Percentiles rank a stretch among this genome's conserved stretches.
phyloP scores from a whole-genome alignment of 345 rosid genomes.

The Erysimum cheiranthoides region DNA sequence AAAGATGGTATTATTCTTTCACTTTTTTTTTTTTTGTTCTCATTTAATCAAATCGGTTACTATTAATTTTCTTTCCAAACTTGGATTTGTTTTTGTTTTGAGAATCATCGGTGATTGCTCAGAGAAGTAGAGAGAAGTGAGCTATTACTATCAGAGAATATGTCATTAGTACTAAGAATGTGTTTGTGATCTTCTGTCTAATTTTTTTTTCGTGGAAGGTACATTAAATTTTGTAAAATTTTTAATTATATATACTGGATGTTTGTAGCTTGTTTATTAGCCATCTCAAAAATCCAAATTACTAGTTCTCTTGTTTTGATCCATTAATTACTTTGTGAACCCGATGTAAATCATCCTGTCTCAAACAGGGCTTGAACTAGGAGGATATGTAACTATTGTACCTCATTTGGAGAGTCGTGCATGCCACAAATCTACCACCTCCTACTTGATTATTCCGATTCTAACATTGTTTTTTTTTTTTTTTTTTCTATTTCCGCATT shows the following conservation, averaged over 20 bases:
- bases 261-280: conserved; percentile 21
- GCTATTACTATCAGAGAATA: conserved; percentile 20
- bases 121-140: conserved; percentile 38
- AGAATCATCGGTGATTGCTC: conserved; percentile 34
- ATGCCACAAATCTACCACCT: too few relatives aligned
- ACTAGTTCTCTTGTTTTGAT: neutral
- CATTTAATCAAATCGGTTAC: conserved; percentile 25
- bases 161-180: conserved; percentile 37
- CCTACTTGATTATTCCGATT: too few relatives aligned
- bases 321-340: neutral
- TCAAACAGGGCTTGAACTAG: too few relatives aligned
- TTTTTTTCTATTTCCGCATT: neutral
- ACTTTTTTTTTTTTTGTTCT: conserved; percentile 14
- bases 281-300: conserved; percentile 17
- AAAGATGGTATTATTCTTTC: conserved; percentile 37
- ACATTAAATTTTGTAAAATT: conserved; percentile 19
- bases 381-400: too few relatives aligned
- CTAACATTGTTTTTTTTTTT: neutral
- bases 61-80: conserved; percentile 12
- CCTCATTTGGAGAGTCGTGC: too few relatives aligned
- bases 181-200: conserved; percentile 41
- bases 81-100: conserved; percentile 23
- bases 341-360: too few relatives aligned
- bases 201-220: conserved; percentile 19
- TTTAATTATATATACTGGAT: conserved; percentile 17